Base-by-base conservation (phyloP, 148 eudicot species). In the Simmondsia chinensis region DNA sequence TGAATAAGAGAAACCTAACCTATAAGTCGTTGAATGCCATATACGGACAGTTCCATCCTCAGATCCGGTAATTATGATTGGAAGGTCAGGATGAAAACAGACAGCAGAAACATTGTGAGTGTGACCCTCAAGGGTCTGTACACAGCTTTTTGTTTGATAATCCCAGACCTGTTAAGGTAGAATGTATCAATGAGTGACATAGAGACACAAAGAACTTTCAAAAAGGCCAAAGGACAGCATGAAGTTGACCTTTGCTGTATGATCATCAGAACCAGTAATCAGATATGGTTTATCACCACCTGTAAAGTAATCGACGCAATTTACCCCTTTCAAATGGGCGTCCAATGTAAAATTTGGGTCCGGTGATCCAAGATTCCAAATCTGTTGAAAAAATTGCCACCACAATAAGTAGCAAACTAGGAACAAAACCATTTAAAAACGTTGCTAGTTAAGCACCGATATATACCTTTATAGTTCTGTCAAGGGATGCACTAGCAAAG, bases 91-190 rank as follows among this genome's bases (percentile, higher is more conserved):
- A 57, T 87, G 96, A 56, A 82, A 79, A 47, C 88, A 76, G 20
- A 79, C 88, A 35, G 96, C 86, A 23, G 96, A 79, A 22, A 87
- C 87, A 57, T 87, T 82, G 69, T 87, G 84, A 18, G 85, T 79
- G 48, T 87, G 96, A 31, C 96, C 96, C 67, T 87, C 94, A 57
- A 87, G 53, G 15, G 83, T 87, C 73, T 83, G 94, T 50, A 87
- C 94, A 63, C 96, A 83, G 64, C 78, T 77, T 54, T 79, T 79
- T 44, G 88, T 79, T 72, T 87, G 85, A 69, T 79, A 87, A 46
- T 87, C 96, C 96, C 96, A 87, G 12, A 87, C 87, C 94, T 87
- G 66, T 58, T n/a, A n/a, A n/a, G n/a, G n/a, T n/a, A n/a, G n/a
- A n/a, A n/a, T n/a, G n/a, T n/a, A n/a, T n/a, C n/a, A n/a, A n/a